These are phyloP conservation scores for Alternaria triticina DNA, from an alignment of 2,329 filamentous ascomycete species.

Conservation along the genomic window DNA sequence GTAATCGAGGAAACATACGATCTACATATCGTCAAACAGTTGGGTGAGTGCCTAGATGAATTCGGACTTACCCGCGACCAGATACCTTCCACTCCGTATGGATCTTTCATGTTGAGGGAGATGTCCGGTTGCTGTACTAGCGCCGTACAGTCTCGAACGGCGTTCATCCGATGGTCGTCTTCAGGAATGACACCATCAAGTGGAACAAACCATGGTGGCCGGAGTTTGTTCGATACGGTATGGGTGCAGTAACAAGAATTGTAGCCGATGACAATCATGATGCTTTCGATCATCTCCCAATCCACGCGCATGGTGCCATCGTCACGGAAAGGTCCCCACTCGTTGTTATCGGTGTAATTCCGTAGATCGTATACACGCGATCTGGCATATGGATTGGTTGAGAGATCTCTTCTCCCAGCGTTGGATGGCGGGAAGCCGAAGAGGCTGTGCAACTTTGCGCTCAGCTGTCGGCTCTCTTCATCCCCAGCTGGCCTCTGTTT, in stretches of 20 bases:
- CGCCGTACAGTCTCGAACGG: too few species aligned
- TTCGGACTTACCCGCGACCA: constrained; percentile 69
- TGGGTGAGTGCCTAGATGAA: too few species aligned
- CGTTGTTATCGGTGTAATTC: constrained; percentile 65
- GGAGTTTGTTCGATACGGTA: constrained; percentile 27
- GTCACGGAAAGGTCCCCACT: constrained; percentile 75
- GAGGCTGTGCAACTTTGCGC: constrained; percentile 73
- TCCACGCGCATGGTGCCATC: constrained; percentile 70
- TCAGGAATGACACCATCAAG: constrained; percentile 38
- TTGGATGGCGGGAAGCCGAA: constrained; percentile 66
- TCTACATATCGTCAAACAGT: constrained; percentile 37
- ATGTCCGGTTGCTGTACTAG: constrained; percentile 45
- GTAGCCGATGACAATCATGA: constrained; percentile 71
- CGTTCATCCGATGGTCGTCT: not conserved
- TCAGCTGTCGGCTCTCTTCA: constrained; percentile 63
- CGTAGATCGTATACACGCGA: constrained; percentile 76
- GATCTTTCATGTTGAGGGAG: constrained; percentile 64
- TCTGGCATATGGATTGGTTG: constrained; percentile 66
- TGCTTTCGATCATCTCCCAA: constrained; percentile 81
- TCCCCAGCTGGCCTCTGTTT: constrained; percentile 49
- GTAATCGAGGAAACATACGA: constrained; percentile 54
- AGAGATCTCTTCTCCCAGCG: constrained; percentile 35
- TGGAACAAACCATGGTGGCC: constrained; percentile 37
- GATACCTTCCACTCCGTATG: constrained; percentile 65
- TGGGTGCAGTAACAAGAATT: constrained; percentile 55